Evolutionary conservation across 116 monocot genomes (phyloP).

Genomic region (Trichopus zeylanicus): DNA sequence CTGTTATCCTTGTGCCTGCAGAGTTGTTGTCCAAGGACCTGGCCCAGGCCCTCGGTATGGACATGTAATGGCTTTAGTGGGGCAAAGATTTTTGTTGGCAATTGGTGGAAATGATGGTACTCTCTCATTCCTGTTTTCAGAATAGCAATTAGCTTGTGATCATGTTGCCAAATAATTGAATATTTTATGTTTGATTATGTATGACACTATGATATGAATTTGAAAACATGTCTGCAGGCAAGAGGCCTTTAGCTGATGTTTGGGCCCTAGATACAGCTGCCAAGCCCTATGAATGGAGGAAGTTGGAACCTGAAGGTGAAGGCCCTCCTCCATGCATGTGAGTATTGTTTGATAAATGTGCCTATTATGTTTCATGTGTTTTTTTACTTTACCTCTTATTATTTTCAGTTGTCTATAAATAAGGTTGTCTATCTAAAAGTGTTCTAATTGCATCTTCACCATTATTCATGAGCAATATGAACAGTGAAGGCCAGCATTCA

Average conservation of each 20-base stretch:
- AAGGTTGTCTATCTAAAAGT: too few species aligned
- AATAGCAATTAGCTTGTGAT: not conserved
- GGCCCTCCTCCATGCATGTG: constrained; percentile 99
- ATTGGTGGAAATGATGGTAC: constrained; percentile 99
- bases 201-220: not conserved
- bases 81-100: constrained; percentile 89
- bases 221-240: constrained; percentile 39
- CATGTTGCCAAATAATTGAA: not conserved
- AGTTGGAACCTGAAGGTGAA: constrained; percentile 99
- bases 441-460: too few species aligned
- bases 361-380: too few species aligned
- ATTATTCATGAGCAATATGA: too few species aligned
- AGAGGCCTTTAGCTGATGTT: constrained; percentile 86
- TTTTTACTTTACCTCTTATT: too few species aligned
- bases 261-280: constrained; percentile 94
- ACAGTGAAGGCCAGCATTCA: too few species aligned
- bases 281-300: constrained; percentile 99
- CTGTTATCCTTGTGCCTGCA: constrained; percentile 15
- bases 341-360: constrained; percentile 18
- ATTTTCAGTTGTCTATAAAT: too few species aligned
- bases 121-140: constrained; percentile 2
- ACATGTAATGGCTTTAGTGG: constrained; percentile 99
- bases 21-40: constrained; percentile 99
- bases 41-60: constrained; percentile 99
- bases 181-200: constrained; percentile 2